phyloP scores from a whole-genome alignment of 192 early-diverging fungal genomes.

The Umbelopsis sp. region DNA sequence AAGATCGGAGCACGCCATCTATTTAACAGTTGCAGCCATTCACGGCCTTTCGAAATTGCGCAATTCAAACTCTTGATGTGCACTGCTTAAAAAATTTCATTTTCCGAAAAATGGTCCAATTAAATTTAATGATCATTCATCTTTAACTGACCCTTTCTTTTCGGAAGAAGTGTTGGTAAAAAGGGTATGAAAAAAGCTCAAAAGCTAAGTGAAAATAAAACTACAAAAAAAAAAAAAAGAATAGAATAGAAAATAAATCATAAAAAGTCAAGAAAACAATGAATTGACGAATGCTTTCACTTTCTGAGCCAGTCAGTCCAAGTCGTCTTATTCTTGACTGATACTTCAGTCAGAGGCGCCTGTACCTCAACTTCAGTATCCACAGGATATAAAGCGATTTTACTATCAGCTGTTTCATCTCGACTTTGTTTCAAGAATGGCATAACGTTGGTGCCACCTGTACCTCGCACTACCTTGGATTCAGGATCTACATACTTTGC shows the following conservation, averaged over 20 bases:
- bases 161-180: too few relatives aligned
- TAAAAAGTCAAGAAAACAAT: background rate
- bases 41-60: constrained; percentile 27
- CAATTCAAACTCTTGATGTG: constrained; percentile 17
- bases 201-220: too few relatives aligned
- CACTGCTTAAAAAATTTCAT: background rate
- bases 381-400: constrained; percentile 4
- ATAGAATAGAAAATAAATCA: background rate
- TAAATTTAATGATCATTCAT: background rate
- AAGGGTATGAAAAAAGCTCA: too few relatives aligned
- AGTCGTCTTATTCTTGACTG: background rate
- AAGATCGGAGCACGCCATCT: constrained; percentile 25
- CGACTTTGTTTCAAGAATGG: constrained; percentile 92
- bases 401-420: constrained; percentile 75
- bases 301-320: constrained; percentile 27
- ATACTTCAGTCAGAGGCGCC: background rate
- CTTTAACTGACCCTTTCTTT: too few relatives aligned
- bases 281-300: background rate
- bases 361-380: background rate
- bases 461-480: constrained; percentile 66
- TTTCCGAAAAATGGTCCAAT: background rate
- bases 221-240: too few relatives aligned
- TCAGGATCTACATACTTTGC: constrained; percentile 62
- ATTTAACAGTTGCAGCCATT: constrained; percentile 21
- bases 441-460: constrained; percentile 86